Conservation (phyloP, 768 basidiomycete genomes). For the Guyanaporus albipodus region DNA sequence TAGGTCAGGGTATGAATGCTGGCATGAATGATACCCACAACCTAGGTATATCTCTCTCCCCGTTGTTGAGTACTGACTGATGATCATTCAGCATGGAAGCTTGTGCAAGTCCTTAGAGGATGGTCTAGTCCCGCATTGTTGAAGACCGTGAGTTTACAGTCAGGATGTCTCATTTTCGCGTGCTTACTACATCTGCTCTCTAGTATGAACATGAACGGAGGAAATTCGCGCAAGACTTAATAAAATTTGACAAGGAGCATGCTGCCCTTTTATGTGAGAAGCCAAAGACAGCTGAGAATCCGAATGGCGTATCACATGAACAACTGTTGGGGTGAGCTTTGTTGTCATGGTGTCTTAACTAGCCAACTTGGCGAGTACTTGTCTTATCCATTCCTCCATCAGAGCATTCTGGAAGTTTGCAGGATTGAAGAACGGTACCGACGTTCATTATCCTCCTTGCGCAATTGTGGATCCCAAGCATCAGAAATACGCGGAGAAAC, state of each 20-base stretch:
- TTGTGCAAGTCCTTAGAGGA: conserved; percentile 46
- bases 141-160: conserved; percentile 37
- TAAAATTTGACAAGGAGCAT: conserved; percentile 61
- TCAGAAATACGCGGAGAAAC: conserved; percentile 27
- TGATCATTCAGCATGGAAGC: conserved; percentile 59
- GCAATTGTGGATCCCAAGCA: conserved; percentile 28
- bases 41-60: too few relatives aligned
- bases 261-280: conserved; percentile 38
- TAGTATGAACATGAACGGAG: conserved; percentile 67
- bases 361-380: neutral
- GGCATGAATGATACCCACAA: conserved; percentile 55
- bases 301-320: conserved; percentile 29
- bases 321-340: conserved; percentile 31
- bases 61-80: too few relatives aligned
- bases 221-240: conserved; percentile 64
- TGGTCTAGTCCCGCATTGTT: conserved; percentile 44
- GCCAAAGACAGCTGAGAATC: conserved; percentile 42
- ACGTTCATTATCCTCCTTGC: conserved; percentile 37
- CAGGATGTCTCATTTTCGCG: neutral
- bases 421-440: conserved; percentile 32
- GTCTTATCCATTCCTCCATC: neutral
- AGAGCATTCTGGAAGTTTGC: conserved; percentile 35
- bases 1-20: conserved; percentile 53
- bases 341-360: neutral
- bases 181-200: neutral